A percentile compares a stretch with the other conserved stretches of the same genome.
Evolutionary conservation across 2,329 filamentous ascomycete species (phyloP).

Genomic region (Calonectria crousiana): DNA sequence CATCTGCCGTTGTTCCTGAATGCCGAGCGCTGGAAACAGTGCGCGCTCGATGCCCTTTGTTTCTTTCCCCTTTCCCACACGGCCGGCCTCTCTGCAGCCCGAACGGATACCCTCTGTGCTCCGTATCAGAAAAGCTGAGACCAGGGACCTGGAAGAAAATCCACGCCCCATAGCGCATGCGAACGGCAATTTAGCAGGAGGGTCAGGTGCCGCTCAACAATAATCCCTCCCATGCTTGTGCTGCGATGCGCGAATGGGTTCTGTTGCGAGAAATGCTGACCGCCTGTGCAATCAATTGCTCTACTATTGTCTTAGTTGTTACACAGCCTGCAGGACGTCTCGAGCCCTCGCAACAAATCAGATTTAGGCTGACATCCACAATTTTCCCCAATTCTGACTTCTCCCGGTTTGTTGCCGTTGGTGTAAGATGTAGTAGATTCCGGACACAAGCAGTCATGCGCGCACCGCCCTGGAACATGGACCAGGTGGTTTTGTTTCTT

Average conservation of each 20-base stretch:
- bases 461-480: slow-evolving; percentile 6
- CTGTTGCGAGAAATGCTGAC: slow-evolving; percentile 33
- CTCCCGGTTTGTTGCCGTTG: background rate
- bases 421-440: slow-evolving; percentile 1
- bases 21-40: background rate
- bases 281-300: slow-evolving; percentile 37
- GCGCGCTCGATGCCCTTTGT: background rate
- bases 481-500: background rate
- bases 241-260: slow-evolving; percentile 23
- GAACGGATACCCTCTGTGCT: background rate
- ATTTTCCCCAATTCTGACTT: slow-evolving; percentile 1
- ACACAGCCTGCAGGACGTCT: background rate
- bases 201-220: slow-evolving; percentile 39
- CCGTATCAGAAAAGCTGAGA: slow-evolving; percentile 31
- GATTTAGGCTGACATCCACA: slow-evolving; percentile 9
- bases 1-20: background rate
- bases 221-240: slow-evolving; percentile 11
- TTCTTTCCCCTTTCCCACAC: slow-evolving; percentile 5
- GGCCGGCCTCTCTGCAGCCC: slow-evolving; percentile 6
- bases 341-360: slow-evolving; percentile 22
- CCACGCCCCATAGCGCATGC: slow-evolving; percentile 28
- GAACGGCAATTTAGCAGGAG: slow-evolving; percentile 35
- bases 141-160: slow-evolving; percentile 34
- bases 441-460: slow-evolving; percentile 1
- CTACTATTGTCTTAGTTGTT: slow-evolving; percentile 20